phyloP scores from a whole-genome alignment of 2,329 filamentous ascomycete species.

The Parascedosporium putredinis region DNA sequence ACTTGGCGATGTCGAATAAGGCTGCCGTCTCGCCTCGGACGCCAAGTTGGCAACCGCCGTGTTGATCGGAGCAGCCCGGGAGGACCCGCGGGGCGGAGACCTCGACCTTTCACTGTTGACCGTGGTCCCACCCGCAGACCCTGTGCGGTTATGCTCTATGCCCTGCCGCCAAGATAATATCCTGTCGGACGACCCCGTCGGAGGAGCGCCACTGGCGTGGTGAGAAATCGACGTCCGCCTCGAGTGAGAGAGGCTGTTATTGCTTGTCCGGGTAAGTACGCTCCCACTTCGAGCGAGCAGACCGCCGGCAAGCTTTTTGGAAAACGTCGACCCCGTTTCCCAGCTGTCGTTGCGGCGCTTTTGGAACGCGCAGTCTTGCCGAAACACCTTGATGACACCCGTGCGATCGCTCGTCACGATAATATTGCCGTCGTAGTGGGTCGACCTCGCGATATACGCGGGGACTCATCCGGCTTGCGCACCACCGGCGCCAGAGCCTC shows the following conservation, averaged over 20 bases:
- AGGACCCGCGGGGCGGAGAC: slow-evolving; percentile 30
- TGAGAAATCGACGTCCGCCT: slow-evolving; percentile 41
- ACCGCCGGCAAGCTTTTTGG: slow-evolving; percentile 51
- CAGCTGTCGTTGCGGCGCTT: slow-evolving; percentile 69
- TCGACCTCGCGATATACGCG: slow-evolving; percentile 64
- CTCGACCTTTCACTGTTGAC: slow-evolving; percentile 42
- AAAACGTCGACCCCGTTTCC: slow-evolving; percentile 70
- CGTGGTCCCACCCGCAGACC: slow-evolving; percentile 12
- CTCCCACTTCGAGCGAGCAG: slow-evolving; percentile 50
- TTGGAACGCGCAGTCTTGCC: slow-evolving; percentile 80
- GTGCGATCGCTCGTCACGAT: slow-evolving; percentile 83
- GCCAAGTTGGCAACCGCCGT: slow-evolving; percentile 28
- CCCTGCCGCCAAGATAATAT: slow-evolving; percentile 82
- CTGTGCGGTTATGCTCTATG: slow-evolving; percentile 29
- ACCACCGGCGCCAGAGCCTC: slow-evolving; percentile 18
- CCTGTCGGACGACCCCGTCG: slow-evolving; percentile 44
- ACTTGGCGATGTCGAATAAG: slow-evolving; percentile 24
- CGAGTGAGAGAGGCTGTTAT: slow-evolving; percentile 34
- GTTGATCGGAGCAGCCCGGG: slow-evolving; percentile 29
- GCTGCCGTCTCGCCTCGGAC: slow-evolving; percentile 35
- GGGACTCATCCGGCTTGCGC: slow-evolving; percentile 58
- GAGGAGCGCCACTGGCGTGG: slow-evolving; percentile 13
- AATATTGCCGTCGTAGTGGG: slow-evolving; percentile 76
- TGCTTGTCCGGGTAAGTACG: slow-evolving; percentile 42
- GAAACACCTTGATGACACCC: slow-evolving; percentile 85